Evolutionary conservation across 176 grass and related monocot species (phyloP), one percentile per base, ranked within the genome.

Genomic region (Neostapfia colusana): DNA sequence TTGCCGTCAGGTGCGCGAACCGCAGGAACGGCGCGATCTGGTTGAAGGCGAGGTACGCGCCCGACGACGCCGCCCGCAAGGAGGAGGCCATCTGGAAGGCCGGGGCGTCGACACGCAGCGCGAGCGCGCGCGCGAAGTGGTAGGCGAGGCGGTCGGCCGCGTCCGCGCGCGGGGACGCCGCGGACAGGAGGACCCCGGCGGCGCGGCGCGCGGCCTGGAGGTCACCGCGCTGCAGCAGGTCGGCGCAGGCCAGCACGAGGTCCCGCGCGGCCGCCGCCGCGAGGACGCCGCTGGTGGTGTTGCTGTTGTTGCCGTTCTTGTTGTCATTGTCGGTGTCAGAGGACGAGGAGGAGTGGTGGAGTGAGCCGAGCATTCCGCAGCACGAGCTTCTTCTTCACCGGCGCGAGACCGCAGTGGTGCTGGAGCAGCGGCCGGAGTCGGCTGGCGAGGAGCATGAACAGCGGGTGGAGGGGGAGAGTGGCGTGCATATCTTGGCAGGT

Each of bases 1-100:
- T 98, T 35, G 95, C 95, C 23, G 95, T 98, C 56, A 98, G 87
- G 85, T 98, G 95, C 5, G 89, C 91, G 82, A 92, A 97, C 43
- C 95, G 91, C 16, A 97, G 87, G 83, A 97, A 97, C 4, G 95
- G 95, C n/a, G 95, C 86, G 82, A 97, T 92, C 89, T 97, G 89
- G 91, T 97, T 97, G 89, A 97, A 93, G 56, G 91, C 78, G 39
- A 97, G 82, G 86, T 97, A 97, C 18, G 94, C 76, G 1, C 26
- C 75, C 14, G 81, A 87, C 8, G 77, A 76, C 63, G 38, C 31
- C 40, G 79, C 25, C 58, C 46, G 40, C 73, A 18, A 12, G 4
- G n/a, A 11, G 14, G 16, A 18, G 11, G 0, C 8, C 12, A 41
- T 16, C 49, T 9, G 42, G 10, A 11, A 0, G 2, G 38, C 17